A percentile compares a stretch with the other conserved stretches of the same genome.
These are phyloP conservation scores for Nymphaea colorata DNA, from an alignment of 164 flowering plant genomes.

Conservation along the genomic window DNA sequence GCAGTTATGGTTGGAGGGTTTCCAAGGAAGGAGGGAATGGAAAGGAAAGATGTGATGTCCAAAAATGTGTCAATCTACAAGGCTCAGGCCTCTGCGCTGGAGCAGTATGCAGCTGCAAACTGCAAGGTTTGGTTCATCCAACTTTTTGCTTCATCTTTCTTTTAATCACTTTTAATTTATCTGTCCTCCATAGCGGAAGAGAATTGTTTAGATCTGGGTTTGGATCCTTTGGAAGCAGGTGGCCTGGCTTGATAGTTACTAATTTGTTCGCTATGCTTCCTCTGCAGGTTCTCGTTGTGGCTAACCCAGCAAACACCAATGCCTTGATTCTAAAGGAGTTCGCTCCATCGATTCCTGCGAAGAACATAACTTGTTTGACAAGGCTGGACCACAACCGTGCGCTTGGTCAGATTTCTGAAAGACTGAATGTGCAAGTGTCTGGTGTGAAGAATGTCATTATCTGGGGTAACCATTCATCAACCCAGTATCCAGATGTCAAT, in stretches of 20 bases:
- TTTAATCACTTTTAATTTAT: not conserved
- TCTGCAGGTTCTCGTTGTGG: constrained; percentile 89
- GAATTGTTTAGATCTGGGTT: not conserved
- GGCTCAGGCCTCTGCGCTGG: constrained; percentile 91
- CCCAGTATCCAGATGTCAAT: constrained; percentile 51
- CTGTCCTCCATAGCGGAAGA: no score
- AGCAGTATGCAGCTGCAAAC: constrained; percentile 89
- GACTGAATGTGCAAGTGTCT: constrained; percentile 70
- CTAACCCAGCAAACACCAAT: constrained; percentile 99
- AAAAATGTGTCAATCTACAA: constrained; percentile 96
- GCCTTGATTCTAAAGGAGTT: constrained; percentile 96
- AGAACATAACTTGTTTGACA: constrained; percentile 84
- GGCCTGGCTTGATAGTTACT: not conserved
- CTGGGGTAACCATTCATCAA: constrained; percentile 98
- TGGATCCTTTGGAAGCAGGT: not conserved
- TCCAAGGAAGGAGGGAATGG: constrained; percentile 99
- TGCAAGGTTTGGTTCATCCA: constrained; percentile 58
- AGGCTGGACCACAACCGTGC: constrained; percentile 99
- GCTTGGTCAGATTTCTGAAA: constrained; percentile 93
- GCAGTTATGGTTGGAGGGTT: constrained; percentile 99
- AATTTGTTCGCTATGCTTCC: not conserved
- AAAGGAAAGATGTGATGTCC: constrained; percentile 96
- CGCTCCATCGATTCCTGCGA: constrained; percentile 52
- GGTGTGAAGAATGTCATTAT: constrained; percentile 95
- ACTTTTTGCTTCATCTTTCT: not conserved